Evolutionary conservation across 306 rosid species (phyloP), one percentile per base, ranked within the genome.

Genomic region (Prunus persica): DNA sequence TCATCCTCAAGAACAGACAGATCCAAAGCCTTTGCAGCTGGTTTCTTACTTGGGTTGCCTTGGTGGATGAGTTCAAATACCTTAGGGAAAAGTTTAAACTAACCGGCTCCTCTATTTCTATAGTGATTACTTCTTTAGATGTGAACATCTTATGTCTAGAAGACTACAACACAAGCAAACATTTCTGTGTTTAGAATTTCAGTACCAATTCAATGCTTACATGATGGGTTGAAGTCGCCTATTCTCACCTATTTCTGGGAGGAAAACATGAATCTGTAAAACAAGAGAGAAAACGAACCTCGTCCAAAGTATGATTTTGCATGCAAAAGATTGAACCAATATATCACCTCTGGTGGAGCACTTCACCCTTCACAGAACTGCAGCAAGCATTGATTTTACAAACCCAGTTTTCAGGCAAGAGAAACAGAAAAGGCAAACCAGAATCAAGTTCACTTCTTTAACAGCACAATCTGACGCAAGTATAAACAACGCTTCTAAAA

Each of bases 271-370:
- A 13, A 2, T 34, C 8, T 15, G 20, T n/a, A 38, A 20, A 41
- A 5, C 47, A 51, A 18, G 70, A 15, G 30, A 11, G 4, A 20
- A 86, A 1, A 51, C 4, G 16, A 64, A 64, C 93, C 89, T 89
- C 82, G 79, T 91, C 88, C 52, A 87, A 90, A 6, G 87, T 27
- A 20, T 84, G 72, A 38, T 87, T 91, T 74, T 87, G 93, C 77
- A 89, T 88, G 52, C 93, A 91, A 19, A 87, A 89, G 4, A 91
- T 87, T 47, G 88, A 82, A n/a, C 75, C 93, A 90, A 67, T 87
- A 84, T 27, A 49, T 91, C 96, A 51, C 87, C 90, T 28, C 83
- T 84, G 24, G 91, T 87, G 64, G 93, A 91, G 88, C 88, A 90
- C 68, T 82, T 89, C 3, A 87, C 41, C 93, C 89, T 78, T 90